Base-by-base conservation (phyloP, 2,329 filamentous ascomycete genomes). In the Ophiocordyceps australis region DNA sequence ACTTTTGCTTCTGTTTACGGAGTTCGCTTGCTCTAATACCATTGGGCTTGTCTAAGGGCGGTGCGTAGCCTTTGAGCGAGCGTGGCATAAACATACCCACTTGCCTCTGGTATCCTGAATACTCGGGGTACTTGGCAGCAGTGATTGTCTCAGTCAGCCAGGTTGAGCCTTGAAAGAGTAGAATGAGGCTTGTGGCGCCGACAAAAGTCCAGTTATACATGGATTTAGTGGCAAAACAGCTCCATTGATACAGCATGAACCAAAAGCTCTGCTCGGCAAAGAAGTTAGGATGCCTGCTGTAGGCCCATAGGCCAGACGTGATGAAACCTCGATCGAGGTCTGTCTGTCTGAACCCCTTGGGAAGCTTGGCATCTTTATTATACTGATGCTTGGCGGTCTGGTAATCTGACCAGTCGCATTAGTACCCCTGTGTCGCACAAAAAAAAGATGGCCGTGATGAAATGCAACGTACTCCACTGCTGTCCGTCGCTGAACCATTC, bases 251-350 rank as follows among this genome's bases (percentile, higher is more conserved):
- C 27, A 95, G 52, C 7, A 72, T 56, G 28, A 92, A 62, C 89
- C 89, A 98, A 39, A 95, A 72, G 17, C 72, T 60, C 53, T 95
- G 89, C 52, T 98, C 89, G 5, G 80, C 81, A 5, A 79, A 71
- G 43, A 95, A 98, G 50, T 98, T 98, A 24, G 89, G 89, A 48
- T 98, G 91, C 23, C 89, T 68, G 38, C 77, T 86, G 57, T 74
- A 83, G 1, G 73, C 75, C 75, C 80, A 98, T 7, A 98, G 59
- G 0, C 89, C 89, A 5, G 63, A 70, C 7, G 80, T 76, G 35
- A 79, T 63, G 52, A 98, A 98, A 22, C 89, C 89, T 20, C 86
- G 77, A 35, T 94, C 81, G 15, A 98, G 66, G 28, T 93, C 81
- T 32, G 70, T 69, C 36, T 74, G 70, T 1, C 60, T 63, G 48